These are phyloP conservation scores for Cladosporium cucumerinum DNA, from an alignment of 2,329 filamentous ascomycete genomes.

Conservation along the genomic window DNA sequence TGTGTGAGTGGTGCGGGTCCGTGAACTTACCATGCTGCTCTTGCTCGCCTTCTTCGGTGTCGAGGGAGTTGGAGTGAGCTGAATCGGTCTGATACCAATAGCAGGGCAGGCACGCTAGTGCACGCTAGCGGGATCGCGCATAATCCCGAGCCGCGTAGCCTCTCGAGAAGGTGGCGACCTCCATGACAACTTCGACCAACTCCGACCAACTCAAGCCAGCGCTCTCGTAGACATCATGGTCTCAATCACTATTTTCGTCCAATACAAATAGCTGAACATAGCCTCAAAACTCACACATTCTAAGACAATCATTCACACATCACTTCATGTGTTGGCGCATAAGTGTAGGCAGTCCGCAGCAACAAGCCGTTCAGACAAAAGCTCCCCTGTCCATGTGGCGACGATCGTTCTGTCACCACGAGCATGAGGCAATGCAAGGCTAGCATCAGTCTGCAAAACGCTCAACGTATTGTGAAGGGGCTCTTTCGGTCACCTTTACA, in stretches of 20 bases:
- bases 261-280: too few species aligned
- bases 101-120: background rate
- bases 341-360: background rate
- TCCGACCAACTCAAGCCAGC: too few species aligned
- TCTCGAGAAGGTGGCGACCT: too few species aligned
- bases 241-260: too few species aligned
- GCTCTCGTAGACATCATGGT: too few species aligned
- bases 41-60: background rate
- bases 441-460: background rate
- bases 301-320: too few species aligned
- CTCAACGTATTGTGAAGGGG: background rate
- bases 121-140: background rate
- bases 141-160: background rate
- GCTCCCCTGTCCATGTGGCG: background rate
- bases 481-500: too few species aligned
- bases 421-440: background rate
- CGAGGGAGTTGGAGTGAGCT: background rate
- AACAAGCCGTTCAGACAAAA: background rate
- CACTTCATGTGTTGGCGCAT: too few species aligned
- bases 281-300: too few species aligned
- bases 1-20: background rate
- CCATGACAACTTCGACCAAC: too few species aligned
- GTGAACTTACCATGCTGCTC: slow-evolving; percentile 8
- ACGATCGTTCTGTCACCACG: background rate
- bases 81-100: background rate